Evolutionary conservation across 108 stramenopile genomes (phyloP).

Genomic region (Hondaea fermentalgiana): DNA sequence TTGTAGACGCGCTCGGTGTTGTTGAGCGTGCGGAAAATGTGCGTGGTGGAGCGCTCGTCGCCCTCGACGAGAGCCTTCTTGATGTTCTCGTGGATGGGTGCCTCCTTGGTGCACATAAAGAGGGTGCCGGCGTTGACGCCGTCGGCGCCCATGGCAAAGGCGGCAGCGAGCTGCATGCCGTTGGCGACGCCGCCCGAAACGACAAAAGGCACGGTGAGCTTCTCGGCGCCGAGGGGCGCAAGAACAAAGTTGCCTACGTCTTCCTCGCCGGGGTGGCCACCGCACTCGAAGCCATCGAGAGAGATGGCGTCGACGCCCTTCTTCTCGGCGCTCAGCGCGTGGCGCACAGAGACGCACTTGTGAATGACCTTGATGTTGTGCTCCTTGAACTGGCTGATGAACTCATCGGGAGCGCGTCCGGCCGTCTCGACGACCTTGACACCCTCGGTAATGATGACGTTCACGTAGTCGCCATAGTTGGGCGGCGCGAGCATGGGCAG

Average conservation of each 20-base stretch:
- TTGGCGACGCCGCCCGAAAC: slow-evolving; percentile 39
- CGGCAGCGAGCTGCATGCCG: slow-evolving; percentile 39
- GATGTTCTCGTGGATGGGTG: slow-evolving; percentile 38
- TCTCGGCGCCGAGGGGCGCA: slow-evolving; percentile 35
- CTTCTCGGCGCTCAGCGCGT: slow-evolving; percentile 40
- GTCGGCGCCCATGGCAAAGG: slow-evolving; percentile 37
- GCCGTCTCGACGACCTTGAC: slow-evolving; percentile 42
- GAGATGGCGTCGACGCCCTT: slow-evolving; percentile 37
- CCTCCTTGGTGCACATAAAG: slow-evolving; percentile 41
- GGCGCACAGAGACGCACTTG: slow-evolving; percentile 45
- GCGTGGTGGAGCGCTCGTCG: slow-evolving; percentile 30
- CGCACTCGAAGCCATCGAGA: slow-evolving; percentile 43
- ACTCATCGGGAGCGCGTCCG: slow-evolving; percentile 33
- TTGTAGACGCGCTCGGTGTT: slow-evolving; percentile 46
- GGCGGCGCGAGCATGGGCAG: slow-evolving; percentile 35
- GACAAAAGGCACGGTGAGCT: slow-evolving; percentile 33
- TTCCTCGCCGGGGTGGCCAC: slow-evolving; percentile 43
- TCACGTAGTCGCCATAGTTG: slow-evolving; percentile 33
- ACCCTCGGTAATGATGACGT: slow-evolving; percentile 35
- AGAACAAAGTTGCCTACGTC: slow-evolving; percentile 48
- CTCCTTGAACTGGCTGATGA: slow-evolving; percentile 34
- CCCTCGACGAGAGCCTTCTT: slow-evolving; percentile 37
- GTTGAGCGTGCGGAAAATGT: slow-evolving; percentile 31
- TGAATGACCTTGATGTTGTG: slow-evolving; percentile 39
- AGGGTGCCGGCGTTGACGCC: slow-evolving; percentile 42